Percentiles rank a stretch among this genome's conserved stretches.
phyloP scores from a whole-genome alignment of 2,329 filamentous ascomycete species.

The Juglanconis juglandina region DNA sequence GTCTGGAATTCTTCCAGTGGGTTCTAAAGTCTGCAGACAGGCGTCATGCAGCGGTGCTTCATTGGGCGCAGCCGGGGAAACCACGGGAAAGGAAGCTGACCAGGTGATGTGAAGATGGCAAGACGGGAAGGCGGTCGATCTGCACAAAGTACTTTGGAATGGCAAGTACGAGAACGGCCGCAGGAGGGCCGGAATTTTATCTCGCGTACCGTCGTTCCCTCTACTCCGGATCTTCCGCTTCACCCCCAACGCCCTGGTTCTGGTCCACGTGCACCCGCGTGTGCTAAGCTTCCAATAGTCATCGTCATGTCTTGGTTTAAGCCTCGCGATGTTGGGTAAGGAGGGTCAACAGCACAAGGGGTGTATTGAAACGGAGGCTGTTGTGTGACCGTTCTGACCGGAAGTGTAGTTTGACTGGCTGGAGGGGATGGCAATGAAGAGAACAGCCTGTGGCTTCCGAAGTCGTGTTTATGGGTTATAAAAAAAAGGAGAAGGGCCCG shows the following conservation, averaged over 20 bases:
- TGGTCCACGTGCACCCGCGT: neutral
- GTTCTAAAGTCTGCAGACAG: neutral
- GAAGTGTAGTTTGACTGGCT: no score
- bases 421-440: no score
- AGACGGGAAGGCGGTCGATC: neutral
- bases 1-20: neutral
- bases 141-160: neutral
- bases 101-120: neutral
- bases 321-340: neutral
- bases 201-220: no score
- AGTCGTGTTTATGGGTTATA: no score
- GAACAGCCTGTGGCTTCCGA: no score
- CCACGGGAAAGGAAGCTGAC: neutral
- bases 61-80: neutral
- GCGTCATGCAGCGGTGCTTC: neutral
- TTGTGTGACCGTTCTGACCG: no score
- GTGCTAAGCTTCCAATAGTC: neutral
- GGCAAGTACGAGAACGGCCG: neutral
- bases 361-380: no score
- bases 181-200: no score
- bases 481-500: neutral
- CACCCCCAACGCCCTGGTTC: neutral
- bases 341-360: no score
- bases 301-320: neutral
- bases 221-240: no score